Percentiles rank a stretch among this genome's conserved stretches.
Conservation (phyloP, 2,329 filamentous ascomycete species). For the Alternaria sp. region DNA sequence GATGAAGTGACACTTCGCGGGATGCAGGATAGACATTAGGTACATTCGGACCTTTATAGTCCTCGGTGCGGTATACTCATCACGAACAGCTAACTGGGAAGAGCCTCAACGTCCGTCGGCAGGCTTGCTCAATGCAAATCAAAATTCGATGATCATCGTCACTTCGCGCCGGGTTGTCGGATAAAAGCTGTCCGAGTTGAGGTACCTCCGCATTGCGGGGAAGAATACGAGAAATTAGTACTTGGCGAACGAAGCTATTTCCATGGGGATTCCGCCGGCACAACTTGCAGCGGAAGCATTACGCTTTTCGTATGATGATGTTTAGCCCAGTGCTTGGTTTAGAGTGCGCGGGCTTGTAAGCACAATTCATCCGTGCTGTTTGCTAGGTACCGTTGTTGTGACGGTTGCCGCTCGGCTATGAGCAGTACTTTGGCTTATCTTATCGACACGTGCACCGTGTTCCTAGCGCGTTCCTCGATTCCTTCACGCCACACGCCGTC, state of each 20-base stretch:
- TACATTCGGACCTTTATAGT: conserved; percentile 17
- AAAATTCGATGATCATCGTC: conserved; percentile 25
- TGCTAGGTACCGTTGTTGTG: neutral
- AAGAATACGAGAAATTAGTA: conserved; percentile 12
- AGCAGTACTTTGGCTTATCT: neutral
- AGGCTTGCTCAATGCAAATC: conserved; percentile 26
- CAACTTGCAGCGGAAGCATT: conserved; percentile 8
- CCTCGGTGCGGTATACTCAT: conserved; percentile 13
- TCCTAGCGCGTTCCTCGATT: conserved; percentile 15
- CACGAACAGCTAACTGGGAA: conserved; percentile 16
- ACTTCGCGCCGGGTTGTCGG: conserved; percentile 29
- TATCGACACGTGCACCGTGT: conserved; percentile 14
- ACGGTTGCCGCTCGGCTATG: neutral
- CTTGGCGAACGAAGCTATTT: conserved; percentile 12
- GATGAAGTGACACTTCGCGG: conserved; percentile 1
- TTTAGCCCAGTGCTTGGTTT: neutral
- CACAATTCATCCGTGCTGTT: neutral
- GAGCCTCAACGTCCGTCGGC: conserved; percentile 16
- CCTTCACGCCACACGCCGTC: neutral
- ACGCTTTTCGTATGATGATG: conserved; percentile 11
- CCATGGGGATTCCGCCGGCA: neutral
- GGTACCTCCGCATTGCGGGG: conserved; percentile 23
- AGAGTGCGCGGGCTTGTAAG: neutral
- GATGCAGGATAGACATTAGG: conserved; percentile 11
- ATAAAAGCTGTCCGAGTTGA: conserved; percentile 32